phyloP scores from a whole-genome alignment of 1,284 basidiomycete species.

The Rhodofomes roseus region DNA sequence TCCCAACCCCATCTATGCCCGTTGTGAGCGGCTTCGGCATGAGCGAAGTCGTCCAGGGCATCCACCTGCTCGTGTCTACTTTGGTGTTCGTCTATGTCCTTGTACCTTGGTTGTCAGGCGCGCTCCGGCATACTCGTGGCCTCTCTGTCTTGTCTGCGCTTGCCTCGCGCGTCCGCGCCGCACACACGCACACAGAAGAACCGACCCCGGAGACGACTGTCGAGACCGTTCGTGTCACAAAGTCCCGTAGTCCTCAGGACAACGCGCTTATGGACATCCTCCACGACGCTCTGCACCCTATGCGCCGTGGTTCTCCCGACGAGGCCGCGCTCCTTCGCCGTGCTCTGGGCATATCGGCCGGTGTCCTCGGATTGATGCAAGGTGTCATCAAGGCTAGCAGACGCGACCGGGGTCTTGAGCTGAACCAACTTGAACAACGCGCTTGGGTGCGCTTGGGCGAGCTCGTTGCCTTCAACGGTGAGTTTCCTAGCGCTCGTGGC shows the following conservation, averaged over 20 bases:
- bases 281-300: constrained; percentile 29
- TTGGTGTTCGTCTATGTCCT: constrained; percentile 58
- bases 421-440: constrained; percentile 42
- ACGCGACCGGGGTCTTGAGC: constrained; percentile 32
- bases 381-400: constrained; percentile 28
- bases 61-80: constrained; percentile 61
- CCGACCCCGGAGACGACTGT: neutral
- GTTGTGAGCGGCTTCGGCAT: constrained; percentile 34
- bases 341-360: constrained; percentile 39
- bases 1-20: constrained; percentile 4
- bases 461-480: constrained; percentile 42
- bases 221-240: constrained; percentile 1
- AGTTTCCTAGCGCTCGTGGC: constrained; percentile 6
- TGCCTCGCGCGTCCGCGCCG: constrained; percentile 4
- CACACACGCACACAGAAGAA: neutral
- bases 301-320: constrained; percentile 30
- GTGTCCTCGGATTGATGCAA: constrained; percentile 37
- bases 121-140: constrained; percentile 15
- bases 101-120: constrained; percentile 42
- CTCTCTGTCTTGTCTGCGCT: constrained; percentile 10
- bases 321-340: constrained; percentile 36
- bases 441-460: constrained; percentile 55
- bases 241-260: constrained; percentile 17
- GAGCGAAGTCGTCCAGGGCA: constrained; percentile 48
- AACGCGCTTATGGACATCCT: constrained; percentile 33